A percentile compares a stretch with the other conserved stretches of the same genome.
Evolutionary conservation across 768 basidiomycete genomes (phyloP).

Genomic region (Russula vinacea): DNA sequence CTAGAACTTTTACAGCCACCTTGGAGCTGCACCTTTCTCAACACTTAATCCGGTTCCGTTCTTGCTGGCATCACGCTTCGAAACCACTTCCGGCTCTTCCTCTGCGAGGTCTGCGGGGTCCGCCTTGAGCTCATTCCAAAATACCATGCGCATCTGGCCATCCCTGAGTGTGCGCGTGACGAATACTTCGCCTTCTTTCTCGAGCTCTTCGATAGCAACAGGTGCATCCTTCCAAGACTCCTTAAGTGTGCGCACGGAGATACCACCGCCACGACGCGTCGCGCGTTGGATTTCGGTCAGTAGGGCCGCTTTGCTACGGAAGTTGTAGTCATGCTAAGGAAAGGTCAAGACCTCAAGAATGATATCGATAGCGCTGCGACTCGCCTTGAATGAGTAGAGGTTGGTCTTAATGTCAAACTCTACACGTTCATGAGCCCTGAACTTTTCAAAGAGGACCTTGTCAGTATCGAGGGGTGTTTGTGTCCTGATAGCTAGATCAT

Average conservation of each 20-base stretch:
- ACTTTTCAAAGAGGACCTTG: conserved; percentile 67
- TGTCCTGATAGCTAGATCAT: conserved; percentile 82
- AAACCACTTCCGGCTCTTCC: conserved; percentile 21
- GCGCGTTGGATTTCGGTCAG: conserved; percentile 83
- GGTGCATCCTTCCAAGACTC: conserved; percentile 91
- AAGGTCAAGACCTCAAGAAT: conserved; percentile 18
- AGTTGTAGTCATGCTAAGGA: conserved; percentile 78
- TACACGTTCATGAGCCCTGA: conserved; percentile 77
- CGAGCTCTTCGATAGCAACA: conserved; percentile 81
- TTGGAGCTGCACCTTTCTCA: conserved; percentile 63
- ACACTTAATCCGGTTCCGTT: conserved; percentile 67
- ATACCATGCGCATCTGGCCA: conserved; percentile 78
- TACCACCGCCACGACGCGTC: conserved; percentile 78
- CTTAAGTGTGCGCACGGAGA: conserved; percentile 78
- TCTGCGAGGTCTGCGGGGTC: conserved; percentile 34
- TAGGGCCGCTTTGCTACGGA: conserved; percentile 79
- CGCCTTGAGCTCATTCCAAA: conserved; percentile 86
- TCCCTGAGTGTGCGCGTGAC: conserved; percentile 86
- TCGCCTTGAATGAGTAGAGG: conserved; percentile 81
- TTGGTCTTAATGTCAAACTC: conserved; percentile 79
- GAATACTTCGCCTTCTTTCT: conserved; percentile 81
- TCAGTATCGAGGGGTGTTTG: conserved; percentile 76
- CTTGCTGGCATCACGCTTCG: conserved; percentile 39
- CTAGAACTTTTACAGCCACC: background rate
- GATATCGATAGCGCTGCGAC: conserved; percentile 28